Evolutionary conservation across 768 basidiomycete genomes (phyloP).

Genomic region (Boletus insuetus): DNA sequence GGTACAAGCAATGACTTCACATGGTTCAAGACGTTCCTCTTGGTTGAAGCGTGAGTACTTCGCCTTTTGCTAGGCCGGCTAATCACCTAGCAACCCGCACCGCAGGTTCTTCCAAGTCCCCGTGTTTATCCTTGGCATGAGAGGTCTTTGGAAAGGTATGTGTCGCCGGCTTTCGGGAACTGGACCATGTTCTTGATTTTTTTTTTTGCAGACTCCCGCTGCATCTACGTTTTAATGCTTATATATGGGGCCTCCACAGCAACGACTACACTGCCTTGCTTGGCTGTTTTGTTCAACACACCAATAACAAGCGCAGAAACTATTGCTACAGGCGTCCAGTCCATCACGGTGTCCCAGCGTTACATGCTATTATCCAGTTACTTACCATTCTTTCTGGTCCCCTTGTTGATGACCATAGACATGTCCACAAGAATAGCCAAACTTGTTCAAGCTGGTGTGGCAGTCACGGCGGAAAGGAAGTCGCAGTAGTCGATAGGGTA

Average conservation of each 20-base stretch:
- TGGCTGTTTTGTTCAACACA: slow-evolving; percentile 56
- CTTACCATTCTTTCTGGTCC: slow-evolving; percentile 72
- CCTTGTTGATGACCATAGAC: slow-evolving; percentile 70
- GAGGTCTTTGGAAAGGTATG: slow-evolving; percentile 55
- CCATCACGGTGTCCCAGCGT: slow-evolving; percentile 52
- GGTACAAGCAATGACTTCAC: slow-evolving; percentile 37
- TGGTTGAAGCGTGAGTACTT: slow-evolving; percentile 54
- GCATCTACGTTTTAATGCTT: slow-evolving; percentile 61
- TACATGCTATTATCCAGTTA: slow-evolving; percentile 63
- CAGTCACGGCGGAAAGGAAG: slow-evolving; percentile 13
- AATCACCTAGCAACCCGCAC: not conserved
- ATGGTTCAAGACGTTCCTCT: slow-evolving; percentile 67
- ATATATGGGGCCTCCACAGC: slow-evolving; percentile 75
- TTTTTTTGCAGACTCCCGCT: slow-evolving; percentile 40
- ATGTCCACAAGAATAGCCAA: slow-evolving; percentile 49
- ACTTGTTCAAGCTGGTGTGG: slow-evolving; percentile 30
- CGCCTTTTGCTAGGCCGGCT: not conserved
- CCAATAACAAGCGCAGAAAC: slow-evolving; percentile 40
- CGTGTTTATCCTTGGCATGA: slow-evolving; percentile 67
- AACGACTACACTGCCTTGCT: slow-evolving; percentile 74
- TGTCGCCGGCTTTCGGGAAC: not conserved
- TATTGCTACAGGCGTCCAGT: slow-evolving; percentile 29
- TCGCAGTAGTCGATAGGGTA: slow-evolving; percentile 6
- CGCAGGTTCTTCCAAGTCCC: slow-evolving; percentile 67
- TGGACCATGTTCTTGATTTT: not conserved